These are phyloP conservation scores for Ceratocystis harringtonii DNA, from an alignment of 2,329 filamentous ascomycete species.

Conservation along the genomic window DNA sequence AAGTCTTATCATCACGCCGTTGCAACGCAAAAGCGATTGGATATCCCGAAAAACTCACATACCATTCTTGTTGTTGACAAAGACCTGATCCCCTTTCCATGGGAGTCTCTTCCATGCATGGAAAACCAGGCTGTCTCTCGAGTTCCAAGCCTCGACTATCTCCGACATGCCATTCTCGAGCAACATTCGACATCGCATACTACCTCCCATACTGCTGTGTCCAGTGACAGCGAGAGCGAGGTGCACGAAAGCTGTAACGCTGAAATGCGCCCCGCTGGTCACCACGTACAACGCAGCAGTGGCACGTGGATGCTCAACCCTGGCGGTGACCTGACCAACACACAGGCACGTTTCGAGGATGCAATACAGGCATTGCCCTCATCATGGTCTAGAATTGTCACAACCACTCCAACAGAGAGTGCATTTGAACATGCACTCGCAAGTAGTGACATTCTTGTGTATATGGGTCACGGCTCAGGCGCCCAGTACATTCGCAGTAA, in stretches of 20 bases:
- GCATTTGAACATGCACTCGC: constrained; percentile 59
- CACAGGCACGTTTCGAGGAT: constrained; percentile 58
- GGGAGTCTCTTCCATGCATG: constrained; percentile 88
- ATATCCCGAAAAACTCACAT: constrained; percentile 40
- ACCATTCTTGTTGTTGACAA: constrained; percentile 88
- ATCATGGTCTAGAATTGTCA: constrained; percentile 56
- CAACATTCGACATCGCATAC: constrained; percentile 21
- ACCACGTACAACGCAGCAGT: constrained; percentile 38
- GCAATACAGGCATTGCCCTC: constrained; percentile 38
- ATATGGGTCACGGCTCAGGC: constrained; percentile 92
- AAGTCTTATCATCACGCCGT: constrained; percentile 54
- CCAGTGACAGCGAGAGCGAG: constrained; percentile 9
- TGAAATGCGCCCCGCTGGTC: constrained; percentile 25
- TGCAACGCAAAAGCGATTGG: constrained; percentile 20
- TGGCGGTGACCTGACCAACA: constrained; percentile 64
- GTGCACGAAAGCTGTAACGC: constrained; percentile 21
- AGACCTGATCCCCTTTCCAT: constrained; percentile 76
- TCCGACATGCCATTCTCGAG: constrained; percentile 60
- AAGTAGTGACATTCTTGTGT: constrained; percentile 59
- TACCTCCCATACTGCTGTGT: background rate
- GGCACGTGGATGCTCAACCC: constrained; percentile 84
- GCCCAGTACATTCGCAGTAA: constrained; percentile 84
- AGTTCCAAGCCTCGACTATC: constrained; percentile 69
- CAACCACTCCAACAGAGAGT: constrained; percentile 55
- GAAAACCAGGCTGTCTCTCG: constrained; percentile 65